Base-by-base conservation (phyloP, 2,329 filamentous ascomycete species). In the Trichoderma cornu-damae region DNA sequence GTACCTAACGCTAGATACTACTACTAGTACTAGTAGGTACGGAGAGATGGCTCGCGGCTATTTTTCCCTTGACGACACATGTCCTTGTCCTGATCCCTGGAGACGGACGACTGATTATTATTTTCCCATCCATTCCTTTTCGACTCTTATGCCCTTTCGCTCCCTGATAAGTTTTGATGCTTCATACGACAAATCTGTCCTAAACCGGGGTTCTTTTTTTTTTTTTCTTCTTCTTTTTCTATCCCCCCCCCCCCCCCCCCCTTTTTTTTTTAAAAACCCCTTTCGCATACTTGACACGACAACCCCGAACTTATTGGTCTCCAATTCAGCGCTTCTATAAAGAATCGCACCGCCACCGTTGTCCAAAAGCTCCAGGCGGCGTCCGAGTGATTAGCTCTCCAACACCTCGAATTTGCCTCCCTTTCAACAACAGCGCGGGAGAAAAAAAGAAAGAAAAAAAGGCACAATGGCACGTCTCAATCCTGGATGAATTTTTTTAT, bases 1-100 rank as follows among this genome's bases (percentile, higher is more conserved):
- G 20, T 9, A 35, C 47, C 47, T 38, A 22, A 3, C 6, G 7
- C 6, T 30, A 40, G 57, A 55, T 51, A n/a, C n/a, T n/a, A n/a
- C n/a, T n/a, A n/a, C n/a, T n/a, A n/a, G n/a, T n/a, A n/a, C n/a
- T n/a, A n/a, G n/a, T n/a, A n/a, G n/a, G n/a, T n/a, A n/a, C n/a
- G n/a, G n/a, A n/a, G 44, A 43, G 57, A 49, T 59, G 44, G 44
- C 22, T 20, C 32, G 18, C 40, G 57, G 34, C 57, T 53, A 35
- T 44, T 55, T n/a, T 38, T 44, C 44, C 34, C 38, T 63, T 58
- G 58, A 60, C 62, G 61, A 69, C 67, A 70, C 65, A 68, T 69
- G 67, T 69, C 67, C 68, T 66, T 66, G 51, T 55, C 52, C 32
- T 20, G 52, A 67, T 68, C 44, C 53, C 30, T 16, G 64, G 60